phyloP scores from a whole-genome alignment of 2,329 filamentous ascomycete genomes.

The Claviceps capensis region DNA sequence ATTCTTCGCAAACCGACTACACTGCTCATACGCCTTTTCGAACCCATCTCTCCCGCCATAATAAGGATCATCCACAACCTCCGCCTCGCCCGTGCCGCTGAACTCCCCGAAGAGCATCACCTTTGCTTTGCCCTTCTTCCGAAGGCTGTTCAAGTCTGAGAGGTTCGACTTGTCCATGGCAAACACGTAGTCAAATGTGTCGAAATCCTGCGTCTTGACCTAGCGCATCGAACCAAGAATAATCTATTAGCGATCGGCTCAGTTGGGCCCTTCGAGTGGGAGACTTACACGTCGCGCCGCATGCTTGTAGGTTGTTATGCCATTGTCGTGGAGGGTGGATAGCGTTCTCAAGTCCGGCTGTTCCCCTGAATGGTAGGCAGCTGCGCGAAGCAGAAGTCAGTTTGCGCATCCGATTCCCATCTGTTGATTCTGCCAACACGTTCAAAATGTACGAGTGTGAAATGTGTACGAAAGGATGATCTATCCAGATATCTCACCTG shows the following conservation, averaged over 20 bases:
- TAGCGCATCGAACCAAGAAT: slow-evolving; percentile 12
- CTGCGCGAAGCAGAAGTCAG: slow-evolving; percentile 21
- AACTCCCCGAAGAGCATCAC: slow-evolving; percentile 77
- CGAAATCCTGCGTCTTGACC: slow-evolving; percentile 56
- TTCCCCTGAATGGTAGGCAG: slow-evolving; percentile 69
- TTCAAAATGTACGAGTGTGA: background rate
- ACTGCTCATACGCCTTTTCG: slow-evolving; percentile 75
- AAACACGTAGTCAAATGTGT: slow-evolving; percentile 81
- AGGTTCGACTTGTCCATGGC: slow-evolving; percentile 87
- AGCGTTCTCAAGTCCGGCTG: slow-evolving; percentile 74
- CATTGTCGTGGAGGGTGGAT: slow-evolving; percentile 58
- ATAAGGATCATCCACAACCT: slow-evolving; percentile 80
- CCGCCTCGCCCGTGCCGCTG: slow-evolving; percentile 49
- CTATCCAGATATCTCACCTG: slow-evolving; percentile 28
- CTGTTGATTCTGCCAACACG: too few relatives aligned
- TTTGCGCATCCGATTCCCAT: background rate
- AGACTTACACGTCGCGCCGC: slow-evolving; percentile 54
- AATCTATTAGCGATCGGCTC: background rate
- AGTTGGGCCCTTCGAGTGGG: background rate
- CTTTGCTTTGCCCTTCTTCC: slow-evolving; percentile 45
- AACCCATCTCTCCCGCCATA: slow-evolving; percentile 80
- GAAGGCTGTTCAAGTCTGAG: slow-evolving; percentile 49
- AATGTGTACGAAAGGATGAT: background rate
- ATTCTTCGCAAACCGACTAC: slow-evolving; percentile 59
- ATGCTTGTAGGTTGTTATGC: slow-evolving; percentile 66